Evolutionary conservation across 176 grass and related monocot genomes (phyloP).

Genomic region (Thinopyrum elongatum): DNA sequence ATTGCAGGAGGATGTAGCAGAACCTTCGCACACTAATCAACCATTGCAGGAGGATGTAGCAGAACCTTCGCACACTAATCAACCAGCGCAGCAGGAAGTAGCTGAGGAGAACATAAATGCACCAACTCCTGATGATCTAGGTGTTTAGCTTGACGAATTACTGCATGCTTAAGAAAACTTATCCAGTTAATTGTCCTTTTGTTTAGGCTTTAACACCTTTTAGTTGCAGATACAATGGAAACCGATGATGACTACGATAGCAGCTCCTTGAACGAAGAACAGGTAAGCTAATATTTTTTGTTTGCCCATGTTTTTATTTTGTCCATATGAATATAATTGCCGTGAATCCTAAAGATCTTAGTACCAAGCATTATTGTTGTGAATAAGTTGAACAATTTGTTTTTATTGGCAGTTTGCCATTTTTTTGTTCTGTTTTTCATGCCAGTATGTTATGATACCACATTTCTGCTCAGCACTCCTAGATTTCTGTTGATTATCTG

Average conservation of each 20-base stretch:
- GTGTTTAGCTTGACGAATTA: constrained; percentile 29
- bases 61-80: constrained; percentile 1
- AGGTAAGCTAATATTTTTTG: constrained; percentile 49
- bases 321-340: background rate
- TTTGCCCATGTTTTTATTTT: background rate
- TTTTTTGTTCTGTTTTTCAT: constrained; percentile 5
- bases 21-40: constrained; percentile 31
- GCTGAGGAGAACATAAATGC: constrained; percentile 29
- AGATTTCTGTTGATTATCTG: constrained; percentile 12
- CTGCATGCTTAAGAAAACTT: constrained; percentile 16
- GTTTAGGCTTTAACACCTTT: constrained; percentile 27
- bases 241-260: constrained; percentile 70
- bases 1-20: background rate
- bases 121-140: constrained; percentile 38
- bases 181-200: background rate
- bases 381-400: background rate
- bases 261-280: constrained; percentile 68
- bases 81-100: constrained; percentile 42
- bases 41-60: constrained; percentile 43
- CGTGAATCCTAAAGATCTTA: background rate
- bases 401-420: background rate
- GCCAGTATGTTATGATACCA: background rate
- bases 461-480: background rate
- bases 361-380: background rate
- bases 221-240: constrained; percentile 52